A percentile compares a stretch with the other conserved stretches of the same genome.
Evolutionary conservation across 345 rosid species (phyloP).

Genomic region (Populus euphratica): DNA sequence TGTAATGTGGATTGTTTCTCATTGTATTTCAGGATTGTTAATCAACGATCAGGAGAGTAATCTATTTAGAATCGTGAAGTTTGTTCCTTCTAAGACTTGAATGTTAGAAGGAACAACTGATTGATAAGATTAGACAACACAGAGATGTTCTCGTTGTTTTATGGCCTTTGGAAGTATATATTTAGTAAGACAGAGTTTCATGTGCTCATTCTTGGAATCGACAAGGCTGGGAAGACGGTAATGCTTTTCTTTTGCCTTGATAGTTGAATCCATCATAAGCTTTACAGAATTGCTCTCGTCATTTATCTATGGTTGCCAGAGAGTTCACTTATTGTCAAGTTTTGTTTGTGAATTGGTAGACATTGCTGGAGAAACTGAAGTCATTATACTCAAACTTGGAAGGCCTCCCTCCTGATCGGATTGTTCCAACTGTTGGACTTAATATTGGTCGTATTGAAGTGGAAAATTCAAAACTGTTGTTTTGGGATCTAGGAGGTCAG

Average conservation of each 20-base stretch:
- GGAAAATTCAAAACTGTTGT: conserved; percentile 75
- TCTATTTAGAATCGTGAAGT: background rate
- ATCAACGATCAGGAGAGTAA: background rate
- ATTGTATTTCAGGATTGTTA: conserved; percentile 8
- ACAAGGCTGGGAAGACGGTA: conserved; percentile 97
- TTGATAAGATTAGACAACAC: conserved; percentile 16
- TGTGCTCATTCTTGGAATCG: conserved; percentile 96
- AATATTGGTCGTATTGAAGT: conserved; percentile 89
- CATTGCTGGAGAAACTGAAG: conserved; percentile 92
- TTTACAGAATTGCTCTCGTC: conserved; percentile 3
- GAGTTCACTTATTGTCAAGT: background rate
- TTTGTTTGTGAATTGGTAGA: conserved; percentile 38
- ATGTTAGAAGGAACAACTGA: conserved; percentile 14
- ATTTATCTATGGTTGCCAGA: background rate
- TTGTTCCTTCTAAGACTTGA: background rate
- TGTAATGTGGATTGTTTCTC: background rate
- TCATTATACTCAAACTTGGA: conserved; percentile 68
- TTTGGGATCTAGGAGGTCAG: conserved; percentile 99
- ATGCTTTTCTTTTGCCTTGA: conserved; percentile 6
- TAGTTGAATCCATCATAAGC: background rate
- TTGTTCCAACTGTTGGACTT: conserved; percentile 98
- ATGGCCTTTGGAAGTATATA: conserved; percentile 83
- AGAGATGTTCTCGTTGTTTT: conserved; percentile 94
- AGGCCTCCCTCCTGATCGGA: conserved; percentile 96
- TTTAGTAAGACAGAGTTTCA: conserved; percentile 87